Conservation (phyloP, 768 basidiomycete species). For the Lactifluus hygrophoroides region DNA sequence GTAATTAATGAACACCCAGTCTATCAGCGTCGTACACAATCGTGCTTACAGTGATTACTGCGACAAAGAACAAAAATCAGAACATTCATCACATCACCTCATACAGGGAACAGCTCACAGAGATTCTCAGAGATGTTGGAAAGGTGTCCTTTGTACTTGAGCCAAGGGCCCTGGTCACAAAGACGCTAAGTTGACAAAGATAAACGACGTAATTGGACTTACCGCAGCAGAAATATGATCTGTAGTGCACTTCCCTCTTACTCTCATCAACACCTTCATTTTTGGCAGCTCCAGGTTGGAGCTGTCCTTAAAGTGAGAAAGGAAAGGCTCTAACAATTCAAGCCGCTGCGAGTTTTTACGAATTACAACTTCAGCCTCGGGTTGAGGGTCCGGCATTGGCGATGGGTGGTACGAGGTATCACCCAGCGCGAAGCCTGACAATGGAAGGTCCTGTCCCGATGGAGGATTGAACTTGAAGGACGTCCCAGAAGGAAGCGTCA, state of each 20-base stretch:
- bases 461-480: conserved; percentile 83
- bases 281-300: conserved; percentile 62
- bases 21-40: not conserved
- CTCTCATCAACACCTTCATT: conserved; percentile 80
- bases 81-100: not conserved
- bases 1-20: conserved; percentile 5
- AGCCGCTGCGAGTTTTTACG: conserved; percentile 72
- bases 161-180: conserved; percentile 74
- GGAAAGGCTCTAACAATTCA: conserved; percentile 81
- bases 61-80: not conserved
- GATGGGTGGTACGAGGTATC: conserved; percentile 68
- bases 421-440: conserved; percentile 72
- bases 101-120: conserved; percentile 39
- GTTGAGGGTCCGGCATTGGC: conserved; percentile 63
- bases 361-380: conserved; percentile 73
- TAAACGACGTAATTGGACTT: conserved; percentile 20
- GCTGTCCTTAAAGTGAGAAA: conserved; percentile 60
- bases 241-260: conserved; percentile 98
- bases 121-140: conserved; percentile 96
- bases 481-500: conserved; percentile 58
- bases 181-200: not conserved
- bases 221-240: conserved; percentile 98
- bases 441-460: conserved; percentile 74
- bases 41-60: conserved; percentile 71
- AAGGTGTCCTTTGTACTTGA: conserved; percentile 97